Evolutionary conservation across 1,139 yeast genomes (phyloP).

Genomic region (Suhomyces bribrorum): DNA sequence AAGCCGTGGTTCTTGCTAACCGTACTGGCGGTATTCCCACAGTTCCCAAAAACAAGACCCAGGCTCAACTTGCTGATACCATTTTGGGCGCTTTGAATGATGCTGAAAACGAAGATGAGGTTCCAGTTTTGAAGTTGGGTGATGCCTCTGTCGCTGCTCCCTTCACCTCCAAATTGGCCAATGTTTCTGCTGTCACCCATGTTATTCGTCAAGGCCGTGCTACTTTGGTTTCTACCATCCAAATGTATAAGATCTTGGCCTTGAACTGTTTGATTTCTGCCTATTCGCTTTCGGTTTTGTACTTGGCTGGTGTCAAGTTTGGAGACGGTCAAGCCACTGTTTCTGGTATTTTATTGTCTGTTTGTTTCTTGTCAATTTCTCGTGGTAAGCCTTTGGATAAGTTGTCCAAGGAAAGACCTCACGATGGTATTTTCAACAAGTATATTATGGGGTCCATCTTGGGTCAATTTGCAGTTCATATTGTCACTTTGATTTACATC

Average conservation of each 20-base stretch:
- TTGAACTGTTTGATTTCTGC: conserved; percentile 96
- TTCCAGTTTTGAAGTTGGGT: conserved; percentile 91
- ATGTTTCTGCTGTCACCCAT: conserved; percentile 89
- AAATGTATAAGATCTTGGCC: conserved; percentile 97
- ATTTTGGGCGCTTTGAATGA: conserved; percentile 69
- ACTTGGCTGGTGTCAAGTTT: conserved; percentile 95
- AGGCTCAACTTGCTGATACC: conserved; percentile 67
- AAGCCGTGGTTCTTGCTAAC: conserved; percentile 55
- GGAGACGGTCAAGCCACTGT: conserved; percentile 97
- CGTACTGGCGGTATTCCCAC: conserved; percentile 34
- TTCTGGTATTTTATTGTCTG: conserved; percentile 86
- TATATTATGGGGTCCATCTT: conserved; percentile 97
- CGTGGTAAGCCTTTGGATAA: conserved; percentile 91
- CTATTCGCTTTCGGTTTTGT: conserved; percentile 88
- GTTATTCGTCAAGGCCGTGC: conserved; percentile 98
- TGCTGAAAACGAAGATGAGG: conserved; percentile 76
- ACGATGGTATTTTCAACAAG: conserved; percentile 91
- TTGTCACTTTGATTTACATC: conserved; percentile 76
- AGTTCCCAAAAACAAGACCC: conserved; percentile 34
- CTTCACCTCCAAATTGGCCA: conserved; percentile 89
- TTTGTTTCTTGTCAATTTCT: conserved; percentile 93
- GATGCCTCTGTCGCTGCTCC: conserved; percentile 99
- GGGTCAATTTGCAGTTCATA: conserved; percentile 95
- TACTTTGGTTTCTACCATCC: conserved; percentile 95
- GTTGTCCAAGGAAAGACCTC: conserved; percentile 93